These are phyloP conservation scores for Diaporthe sp. DNA, from an alignment of 2,329 filamentous ascomycete genomes.

Conservation along the genomic window DNA sequence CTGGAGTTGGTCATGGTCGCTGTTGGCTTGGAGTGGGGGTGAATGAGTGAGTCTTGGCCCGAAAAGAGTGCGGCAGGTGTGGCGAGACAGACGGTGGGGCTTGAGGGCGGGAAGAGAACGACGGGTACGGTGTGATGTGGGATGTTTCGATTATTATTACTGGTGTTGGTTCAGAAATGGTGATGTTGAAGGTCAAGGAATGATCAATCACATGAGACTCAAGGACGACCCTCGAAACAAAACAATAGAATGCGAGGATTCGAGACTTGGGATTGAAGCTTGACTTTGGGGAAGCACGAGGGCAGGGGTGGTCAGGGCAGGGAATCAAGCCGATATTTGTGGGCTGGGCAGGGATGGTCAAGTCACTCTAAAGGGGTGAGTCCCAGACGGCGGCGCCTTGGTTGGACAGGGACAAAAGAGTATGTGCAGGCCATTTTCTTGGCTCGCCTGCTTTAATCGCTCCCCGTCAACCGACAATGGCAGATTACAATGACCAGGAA, in stretches of 20 bases:
- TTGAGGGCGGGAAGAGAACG: background rate
- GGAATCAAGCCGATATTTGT: conserved; percentile 22
- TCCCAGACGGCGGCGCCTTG: conserved; percentile 11
- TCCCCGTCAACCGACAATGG: conserved; percentile 8
- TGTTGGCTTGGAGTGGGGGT: background rate
- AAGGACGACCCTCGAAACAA: background rate
- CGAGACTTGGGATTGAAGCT: background rate
- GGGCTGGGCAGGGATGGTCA: conserved; percentile 14
- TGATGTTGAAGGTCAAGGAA: background rate
- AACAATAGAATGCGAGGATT: conserved; percentile 6
- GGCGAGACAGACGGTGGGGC: conserved; percentile 1
- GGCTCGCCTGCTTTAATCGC: background rate
- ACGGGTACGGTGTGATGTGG: background rate
- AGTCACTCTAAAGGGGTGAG: conserved; percentile 18
- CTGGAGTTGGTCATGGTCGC: conserved; percentile 15
- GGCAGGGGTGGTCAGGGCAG: conserved; percentile 1
- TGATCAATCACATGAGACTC: background rate
- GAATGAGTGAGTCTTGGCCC: background rate
- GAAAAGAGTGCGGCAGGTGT: background rate
- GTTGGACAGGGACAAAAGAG: conserved; percentile 19
- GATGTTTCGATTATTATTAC: background rate
- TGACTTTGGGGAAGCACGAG: background rate
- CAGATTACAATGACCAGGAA: conserved; percentile 21
- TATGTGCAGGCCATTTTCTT: background rate
- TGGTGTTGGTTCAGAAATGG: background rate